phyloP scores from a whole-genome alignment of 352 stramenopile genomes.

The Phytophthora macrochlamydospora region DNA sequence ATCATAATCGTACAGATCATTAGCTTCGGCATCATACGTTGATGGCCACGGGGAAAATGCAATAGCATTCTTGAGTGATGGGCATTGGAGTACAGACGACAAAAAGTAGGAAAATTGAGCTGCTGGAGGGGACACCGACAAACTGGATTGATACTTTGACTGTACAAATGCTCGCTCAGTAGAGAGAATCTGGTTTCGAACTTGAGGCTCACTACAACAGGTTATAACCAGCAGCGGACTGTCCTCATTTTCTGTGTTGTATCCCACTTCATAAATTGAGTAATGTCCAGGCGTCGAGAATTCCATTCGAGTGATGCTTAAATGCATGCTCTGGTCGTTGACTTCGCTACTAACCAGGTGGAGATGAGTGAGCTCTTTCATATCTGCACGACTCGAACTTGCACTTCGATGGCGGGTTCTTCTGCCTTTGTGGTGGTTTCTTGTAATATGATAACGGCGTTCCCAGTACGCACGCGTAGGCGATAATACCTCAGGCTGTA shows the following conservation, averaged over 20 bases:
- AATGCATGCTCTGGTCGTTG: constrained; percentile 2
- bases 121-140: background rate
- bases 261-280: constrained; percentile 15
- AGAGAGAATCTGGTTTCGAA: constrained; percentile 11
- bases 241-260: constrained; percentile 2
- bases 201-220: constrained; percentile 18
- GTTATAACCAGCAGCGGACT: constrained; percentile 10
- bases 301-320: constrained; percentile 14
- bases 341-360: constrained; percentile 3
- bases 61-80: constrained; percentile 11
- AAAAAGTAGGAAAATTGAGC: constrained; percentile 31
- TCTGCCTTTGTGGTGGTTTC: constrained; percentile 12
- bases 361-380: constrained; percentile 19
- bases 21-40: constrained; percentile 6
- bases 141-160: constrained; percentile 21
- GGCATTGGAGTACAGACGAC: constrained; percentile 20
- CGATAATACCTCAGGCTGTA: constrained; percentile 18
- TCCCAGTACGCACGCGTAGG: constrained; percentile 17
- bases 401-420: constrained; percentile 19
- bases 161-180: constrained; percentile 11
- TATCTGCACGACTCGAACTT: constrained; percentile 16
- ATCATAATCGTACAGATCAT: constrained; percentile 29
- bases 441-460: constrained; percentile 18
- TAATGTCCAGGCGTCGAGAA: constrained; percentile 25
- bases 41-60: constrained; percentile 24